Conservation (phyloP, 73 alveolate species). For the Urostyla sp. region DNA sequence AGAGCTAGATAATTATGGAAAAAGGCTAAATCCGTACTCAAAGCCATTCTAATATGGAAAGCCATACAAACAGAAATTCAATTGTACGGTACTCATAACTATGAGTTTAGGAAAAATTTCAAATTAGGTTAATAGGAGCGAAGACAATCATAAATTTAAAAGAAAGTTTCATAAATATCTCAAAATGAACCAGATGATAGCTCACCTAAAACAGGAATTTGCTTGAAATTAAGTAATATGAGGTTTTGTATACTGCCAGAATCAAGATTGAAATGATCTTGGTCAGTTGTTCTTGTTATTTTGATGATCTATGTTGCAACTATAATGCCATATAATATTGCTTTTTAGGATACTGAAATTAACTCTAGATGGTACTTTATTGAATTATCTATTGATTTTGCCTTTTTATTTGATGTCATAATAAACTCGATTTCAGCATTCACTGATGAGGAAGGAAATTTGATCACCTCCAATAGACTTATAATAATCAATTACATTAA, state of each 20-base stretch:
- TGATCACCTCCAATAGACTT: constrained; percentile 21
- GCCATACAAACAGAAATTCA: constrained; percentile 13
- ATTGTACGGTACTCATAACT: constrained; percentile 59
- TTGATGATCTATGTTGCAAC: constrained; percentile 72
- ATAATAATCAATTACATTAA: constrained; percentile 51
- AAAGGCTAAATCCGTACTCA: constrained; percentile 31
- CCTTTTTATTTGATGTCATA: constrained; percentile 72
- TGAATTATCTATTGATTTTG: constrained; percentile 65
- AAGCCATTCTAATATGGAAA: constrained; percentile 41
- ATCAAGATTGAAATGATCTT: constrained; percentile 53
- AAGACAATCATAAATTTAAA: no score
- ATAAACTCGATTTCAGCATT: constrained; percentile 76
- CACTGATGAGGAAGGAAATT: constrained; percentile 70
- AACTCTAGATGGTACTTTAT: constrained; percentile 46
- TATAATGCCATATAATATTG: constrained; percentile 70
- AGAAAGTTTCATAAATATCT: no score
- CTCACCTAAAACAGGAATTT: not conserved
- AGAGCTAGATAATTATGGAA: constrained; percentile 45
- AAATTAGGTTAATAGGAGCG: not conserved
- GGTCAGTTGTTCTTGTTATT: constrained; percentile 66
- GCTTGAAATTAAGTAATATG: not conserved
- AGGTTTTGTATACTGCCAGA: constrained; percentile 71
- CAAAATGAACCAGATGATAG: no score
- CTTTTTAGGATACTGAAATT: constrained; percentile 52
- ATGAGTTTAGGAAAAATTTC: constrained; percentile 25